phyloP scores from a whole-genome alignment of 2,329 filamentous ascomycete species.

The Colletotrichum limetticola region DNA sequence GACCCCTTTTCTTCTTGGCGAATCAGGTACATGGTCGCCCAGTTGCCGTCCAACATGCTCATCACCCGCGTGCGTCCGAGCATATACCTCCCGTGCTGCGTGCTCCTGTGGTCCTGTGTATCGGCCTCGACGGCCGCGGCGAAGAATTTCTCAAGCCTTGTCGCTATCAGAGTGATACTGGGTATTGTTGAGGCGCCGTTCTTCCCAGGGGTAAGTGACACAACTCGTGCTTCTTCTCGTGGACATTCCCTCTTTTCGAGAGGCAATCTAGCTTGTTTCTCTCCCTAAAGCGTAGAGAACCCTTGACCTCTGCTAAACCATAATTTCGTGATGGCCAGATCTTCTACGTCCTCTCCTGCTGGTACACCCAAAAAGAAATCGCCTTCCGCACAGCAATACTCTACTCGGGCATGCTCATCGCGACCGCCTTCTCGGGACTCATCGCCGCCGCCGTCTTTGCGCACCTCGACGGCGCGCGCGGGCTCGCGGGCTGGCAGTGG shows the following conservation, averaged over 20 bases:
- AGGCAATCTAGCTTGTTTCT: too few relatives aligned
- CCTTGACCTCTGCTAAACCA: too few relatives aligned
- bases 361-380: conserved; percentile 34
- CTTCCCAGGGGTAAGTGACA: conserved; percentile 27
- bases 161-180: conserved; percentile 21
- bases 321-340: conserved; percentile 27
- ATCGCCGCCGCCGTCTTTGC: conserved; percentile 55
- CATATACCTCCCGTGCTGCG: conserved; percentile 38
- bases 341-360: conserved; percentile 31
- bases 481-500: conserved; percentile 72
- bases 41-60: conserved; percentile 39
- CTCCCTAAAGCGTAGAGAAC: too few relatives aligned
- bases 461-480: conserved; percentile 58
- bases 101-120: conserved; percentile 32
- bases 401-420: conserved; percentile 38
- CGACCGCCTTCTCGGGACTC: conserved; percentile 53
- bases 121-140: conserved; percentile 33
- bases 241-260: too few relatives aligned
- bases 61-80: conserved; percentile 36
- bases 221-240: not conserved
- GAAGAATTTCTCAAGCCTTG: conserved; percentile 21
- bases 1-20: not conserved
- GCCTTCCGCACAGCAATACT: conserved; percentile 30
- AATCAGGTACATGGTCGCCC: conserved; percentile 36
- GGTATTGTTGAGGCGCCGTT: conserved; percentile 33